Conservation (phyloP, 805 yeast species). For the Ogataea trehalophila region DNA sequence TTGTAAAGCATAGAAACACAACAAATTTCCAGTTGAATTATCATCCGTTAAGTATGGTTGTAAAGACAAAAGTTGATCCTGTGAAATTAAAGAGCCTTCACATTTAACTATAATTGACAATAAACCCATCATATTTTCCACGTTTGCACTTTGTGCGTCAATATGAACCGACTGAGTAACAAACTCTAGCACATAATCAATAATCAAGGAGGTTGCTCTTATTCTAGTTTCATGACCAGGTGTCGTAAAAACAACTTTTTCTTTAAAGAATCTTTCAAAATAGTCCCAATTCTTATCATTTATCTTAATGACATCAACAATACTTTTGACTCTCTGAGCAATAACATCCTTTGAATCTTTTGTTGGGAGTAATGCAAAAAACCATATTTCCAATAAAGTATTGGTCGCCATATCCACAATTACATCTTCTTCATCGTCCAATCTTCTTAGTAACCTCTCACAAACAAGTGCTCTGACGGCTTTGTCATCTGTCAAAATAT, state of each 20-base stretch:
- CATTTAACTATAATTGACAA: constrained; percentile 53
- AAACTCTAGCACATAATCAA: constrained; percentile 33
- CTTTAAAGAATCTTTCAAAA: constrained; percentile 45
- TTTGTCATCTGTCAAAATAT: constrained; percentile 29
- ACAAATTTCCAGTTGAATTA: constrained; percentile 31
- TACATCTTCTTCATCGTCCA: constrained; percentile 68
- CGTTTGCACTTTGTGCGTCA: constrained; percentile 15
- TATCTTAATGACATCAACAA: constrained; percentile 35
- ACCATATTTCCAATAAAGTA: constrained; percentile 36
- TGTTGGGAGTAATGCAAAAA: constrained; percentile 13
- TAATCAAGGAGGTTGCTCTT: constrained; percentile 23
- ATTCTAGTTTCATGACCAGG: constrained; percentile 13
- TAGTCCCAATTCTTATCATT: constrained; percentile 37
- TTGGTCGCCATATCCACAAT: constrained; percentile 39
- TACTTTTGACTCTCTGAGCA: constrained; percentile 24
- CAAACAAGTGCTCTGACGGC: constrained; percentile 38
- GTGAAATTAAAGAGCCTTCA: constrained; percentile 49
- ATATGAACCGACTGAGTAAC: constrained; percentile 34
- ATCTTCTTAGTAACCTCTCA: constrained; percentile 46
- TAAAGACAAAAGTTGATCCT: constrained; percentile 61
- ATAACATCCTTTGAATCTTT: constrained; percentile 1
- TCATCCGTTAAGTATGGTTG: constrained; percentile 60
- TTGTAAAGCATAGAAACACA: constrained; percentile 46
- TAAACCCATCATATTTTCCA: constrained; percentile 40
- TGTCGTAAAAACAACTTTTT: constrained; percentile 34